Conservation (phyloP, 129 eudicot genomes). For the Tagetes patula region DNA sequence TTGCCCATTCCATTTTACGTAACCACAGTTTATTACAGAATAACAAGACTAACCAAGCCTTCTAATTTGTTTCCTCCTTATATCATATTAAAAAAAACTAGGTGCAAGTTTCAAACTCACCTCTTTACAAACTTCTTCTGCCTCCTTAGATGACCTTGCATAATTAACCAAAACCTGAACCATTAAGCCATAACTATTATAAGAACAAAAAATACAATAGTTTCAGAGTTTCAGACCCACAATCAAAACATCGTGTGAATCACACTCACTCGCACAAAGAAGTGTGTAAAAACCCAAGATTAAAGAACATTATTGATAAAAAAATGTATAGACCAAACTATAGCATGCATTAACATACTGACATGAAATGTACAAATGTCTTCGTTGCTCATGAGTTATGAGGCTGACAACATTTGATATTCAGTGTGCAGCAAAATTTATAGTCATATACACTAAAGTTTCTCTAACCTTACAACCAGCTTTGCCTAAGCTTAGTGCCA, state of each 20-base stretch:
- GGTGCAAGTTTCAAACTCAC: slow-evolving; percentile 30
- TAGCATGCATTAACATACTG: slow-evolving; percentile 2
- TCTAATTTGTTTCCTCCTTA: not conserved
- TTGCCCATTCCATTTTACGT: slow-evolving; percentile 4
- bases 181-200: slow-evolving; percentile 19
- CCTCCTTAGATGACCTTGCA: slow-evolving; percentile 98
- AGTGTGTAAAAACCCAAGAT: not conserved
- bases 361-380: not conserved
- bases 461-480: slow-evolving; percentile 92
- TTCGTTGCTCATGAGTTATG: not conserved
- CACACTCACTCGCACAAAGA: not conserved
- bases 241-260: not conserved
- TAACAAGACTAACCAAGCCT: not conserved
- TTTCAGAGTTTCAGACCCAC: not conserved
- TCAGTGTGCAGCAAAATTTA: slow-evolving; percentile 7
- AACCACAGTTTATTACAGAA: slow-evolving; percentile 5
- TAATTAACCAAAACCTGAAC: slow-evolving; percentile 90
- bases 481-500: slow-evolving; percentile 85
- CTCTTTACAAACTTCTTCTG: slow-evolving; percentile 96
- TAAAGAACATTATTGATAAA: not conserved
- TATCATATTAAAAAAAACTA: not conserved
- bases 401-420: not conserved
- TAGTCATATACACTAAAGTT: slow-evolving; percentile 2
- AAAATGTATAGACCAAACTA: not conserved
- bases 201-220: not conserved